Evolutionary conservation across 257 asterid genomes (phyloP).

Genomic region (Ligustrum vulgare): DNA sequence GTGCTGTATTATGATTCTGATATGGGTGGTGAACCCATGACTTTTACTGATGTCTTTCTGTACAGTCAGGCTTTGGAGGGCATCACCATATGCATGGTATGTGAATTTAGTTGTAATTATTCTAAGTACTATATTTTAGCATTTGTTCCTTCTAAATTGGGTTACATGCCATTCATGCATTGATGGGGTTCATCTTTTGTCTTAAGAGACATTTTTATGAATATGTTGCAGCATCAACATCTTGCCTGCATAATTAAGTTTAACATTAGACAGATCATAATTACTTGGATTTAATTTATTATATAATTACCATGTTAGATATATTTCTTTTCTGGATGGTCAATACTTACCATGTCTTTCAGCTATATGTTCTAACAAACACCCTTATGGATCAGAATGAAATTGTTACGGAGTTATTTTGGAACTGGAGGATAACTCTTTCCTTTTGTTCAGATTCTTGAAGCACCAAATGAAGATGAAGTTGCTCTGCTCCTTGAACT

Average conservation of each 20-base stretch:
- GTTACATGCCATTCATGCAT: not conserved
- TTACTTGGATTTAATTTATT: constrained; percentile 14
- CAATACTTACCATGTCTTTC: constrained; percentile 9
- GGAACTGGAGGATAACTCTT: constrained; percentile 26
- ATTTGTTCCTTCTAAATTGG: constrained; percentile 2
- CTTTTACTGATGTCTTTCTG: constrained; percentile 81
- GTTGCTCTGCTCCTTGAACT: constrained; percentile 85
- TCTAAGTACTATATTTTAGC: constrained; percentile 4
- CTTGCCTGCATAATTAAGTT: constrained; percentile 8
- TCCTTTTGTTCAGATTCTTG: constrained; percentile 72
- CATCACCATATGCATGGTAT: constrained; percentile 84
- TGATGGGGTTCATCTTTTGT: constrained; percentile 3
- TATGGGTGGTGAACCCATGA: constrained; percentile 79
- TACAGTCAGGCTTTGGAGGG: constrained; percentile 99
- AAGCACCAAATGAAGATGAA: constrained; percentile 92
- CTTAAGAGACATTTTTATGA: not conserved
- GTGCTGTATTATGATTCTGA: constrained; percentile 81
- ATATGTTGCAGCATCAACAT: not conserved
- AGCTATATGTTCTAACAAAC: constrained; percentile 3
- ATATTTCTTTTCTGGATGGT: not conserved
- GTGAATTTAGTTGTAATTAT: constrained; percentile 19
- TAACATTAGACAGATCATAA: not conserved
- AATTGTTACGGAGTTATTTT: constrained; percentile 15
- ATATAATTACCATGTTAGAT: not conserved
- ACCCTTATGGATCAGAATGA: constrained; percentile 1